Evolutionary conservation across 805 yeast species (phyloP).

Genomic region (Isabelozyma gotoi): DNA sequence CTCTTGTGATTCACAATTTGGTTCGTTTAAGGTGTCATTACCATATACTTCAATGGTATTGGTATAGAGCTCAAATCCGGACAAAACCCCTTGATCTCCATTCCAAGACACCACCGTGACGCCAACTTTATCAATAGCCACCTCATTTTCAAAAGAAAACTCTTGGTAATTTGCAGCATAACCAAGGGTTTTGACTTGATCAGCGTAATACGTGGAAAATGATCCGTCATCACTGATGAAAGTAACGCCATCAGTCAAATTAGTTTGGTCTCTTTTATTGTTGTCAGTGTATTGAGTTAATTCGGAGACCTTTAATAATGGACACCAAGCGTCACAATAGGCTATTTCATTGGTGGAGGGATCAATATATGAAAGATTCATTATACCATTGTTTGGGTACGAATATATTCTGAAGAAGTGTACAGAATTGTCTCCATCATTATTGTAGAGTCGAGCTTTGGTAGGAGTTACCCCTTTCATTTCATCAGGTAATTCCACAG

Average conservation of each 20-base stretch:
- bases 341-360: constrained; percentile 58
- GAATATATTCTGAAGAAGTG: constrained; percentile 72
- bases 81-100: constrained; percentile 66
- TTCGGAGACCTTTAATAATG: constrained; percentile 48
- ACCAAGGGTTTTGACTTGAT: constrained; percentile 34
- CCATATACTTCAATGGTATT: constrained; percentile 66
- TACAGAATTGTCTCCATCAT: constrained; percentile 50
- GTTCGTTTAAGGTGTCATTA: constrained; percentile 67
- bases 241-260: constrained; percentile 26
- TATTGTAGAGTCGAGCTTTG: constrained; percentile 69
- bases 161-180: constrained; percentile 66
- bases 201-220: constrained; percentile 29
- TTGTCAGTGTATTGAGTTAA: constrained; percentile 27
- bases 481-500: constrained; percentile 54
- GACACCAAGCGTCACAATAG: constrained; percentile 89
- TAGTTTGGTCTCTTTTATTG: constrained; percentile 22
- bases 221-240: constrained; percentile 34
- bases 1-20: constrained; percentile 50
- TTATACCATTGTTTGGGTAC: constrained; percentile 79
- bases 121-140: constrained; percentile 60
- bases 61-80: constrained; percentile 73
- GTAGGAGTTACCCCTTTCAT: constrained; percentile 58
- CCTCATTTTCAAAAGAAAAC: constrained; percentile 71
- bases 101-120: constrained; percentile 65
- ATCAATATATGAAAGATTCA: constrained; percentile 86